Percentiles rank a stretch among this genome's conserved stretches.
phyloP scores from a whole-genome alignment of 2,329 filamentous ascomycete species.

The Botryotinia globosa region DNA sequence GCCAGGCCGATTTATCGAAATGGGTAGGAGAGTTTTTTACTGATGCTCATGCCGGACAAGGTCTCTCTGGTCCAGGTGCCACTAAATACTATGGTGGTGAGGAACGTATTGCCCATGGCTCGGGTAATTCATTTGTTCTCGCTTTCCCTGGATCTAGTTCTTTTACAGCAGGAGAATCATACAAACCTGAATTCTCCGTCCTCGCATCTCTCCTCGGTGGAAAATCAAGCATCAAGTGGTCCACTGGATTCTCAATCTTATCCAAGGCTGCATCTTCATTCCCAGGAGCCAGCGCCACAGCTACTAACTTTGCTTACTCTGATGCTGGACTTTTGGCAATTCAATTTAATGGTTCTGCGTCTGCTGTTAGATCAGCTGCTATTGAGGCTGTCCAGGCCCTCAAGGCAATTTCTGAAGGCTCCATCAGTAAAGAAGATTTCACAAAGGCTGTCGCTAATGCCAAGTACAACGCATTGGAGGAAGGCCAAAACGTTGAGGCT shows the following conservation, averaged over 20 bases:
- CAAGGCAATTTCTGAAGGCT: constrained; percentile 74
- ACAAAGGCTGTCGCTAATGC: constrained; percentile 89
- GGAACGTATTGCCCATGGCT: constrained; percentile 76
- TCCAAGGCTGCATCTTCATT: constrained; percentile 70
- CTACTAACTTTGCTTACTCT: constrained; percentile 82
- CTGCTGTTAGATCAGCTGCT: constrained; percentile 70
- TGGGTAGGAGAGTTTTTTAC: constrained; percentile 95
- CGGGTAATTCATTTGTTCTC: constrained; percentile 81
- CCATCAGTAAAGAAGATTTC: constrained; percentile 78
- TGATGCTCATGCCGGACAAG: constrained; percentile 56
- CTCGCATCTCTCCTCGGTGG: constrained; percentile 88
- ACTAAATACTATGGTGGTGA: constrained; percentile 94
- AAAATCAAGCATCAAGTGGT: constrained; percentile 91
- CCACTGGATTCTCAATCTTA: constrained; percentile 85
- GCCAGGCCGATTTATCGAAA: constrained; percentile 71
- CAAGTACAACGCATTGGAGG: constrained; percentile 87
- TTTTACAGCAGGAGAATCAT: constrained; percentile 61
- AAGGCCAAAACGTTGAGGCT: constrained; percentile 71
- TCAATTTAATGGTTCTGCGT: constrained; percentile 72
- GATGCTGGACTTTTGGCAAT: constrained; percentile 89
- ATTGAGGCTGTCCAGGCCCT: constrained; percentile 76
- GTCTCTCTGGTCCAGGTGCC: constrained; percentile 56
- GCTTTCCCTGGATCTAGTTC: constrained; percentile 89
- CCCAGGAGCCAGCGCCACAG: constrained; percentile 65
- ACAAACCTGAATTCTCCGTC: constrained; percentile 88